Evolutionary conservation across 306 rosid genomes (phyloP).

Genomic region (Vachellia pachyceras): DNA sequence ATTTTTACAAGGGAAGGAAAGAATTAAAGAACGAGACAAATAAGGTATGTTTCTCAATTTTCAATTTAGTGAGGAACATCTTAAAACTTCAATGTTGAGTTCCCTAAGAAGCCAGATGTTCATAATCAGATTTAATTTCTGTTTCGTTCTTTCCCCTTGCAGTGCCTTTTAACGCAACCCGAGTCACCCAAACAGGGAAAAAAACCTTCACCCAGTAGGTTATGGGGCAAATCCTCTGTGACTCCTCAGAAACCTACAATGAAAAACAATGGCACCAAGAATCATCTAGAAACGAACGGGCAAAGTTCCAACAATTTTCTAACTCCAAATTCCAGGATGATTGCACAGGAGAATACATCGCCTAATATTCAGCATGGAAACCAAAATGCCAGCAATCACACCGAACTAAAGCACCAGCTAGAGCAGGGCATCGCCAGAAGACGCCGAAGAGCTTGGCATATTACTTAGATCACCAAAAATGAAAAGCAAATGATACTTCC

Average conservation of each 20-base stretch:
- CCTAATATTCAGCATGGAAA: constrained; percentile 75
- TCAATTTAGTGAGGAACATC: neutral
- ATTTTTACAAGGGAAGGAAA: constrained; percentile 81
- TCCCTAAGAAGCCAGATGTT: neutral
- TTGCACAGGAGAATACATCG: constrained; percentile 68
- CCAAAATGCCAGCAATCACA: constrained; percentile 26
- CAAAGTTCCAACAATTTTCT: constrained; percentile 38
- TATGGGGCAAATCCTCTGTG: constrained; percentile 41
- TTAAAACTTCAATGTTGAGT: no score
- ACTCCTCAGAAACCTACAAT: constrained; percentile 43
- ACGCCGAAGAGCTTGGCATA: constrained; percentile 13
- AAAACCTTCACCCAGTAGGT: constrained; percentile 36
- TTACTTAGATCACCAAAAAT: constrained; percentile 1
- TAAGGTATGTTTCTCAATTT: constrained; percentile 43
- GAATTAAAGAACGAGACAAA: constrained; percentile 50
- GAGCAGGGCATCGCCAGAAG: constrained; percentile 20
- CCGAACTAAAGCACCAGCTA: constrained; percentile 12
- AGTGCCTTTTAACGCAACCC: constrained; percentile 26
- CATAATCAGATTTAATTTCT: neutral
- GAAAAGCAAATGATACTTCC: constrained; percentile 35
- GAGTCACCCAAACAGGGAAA: constrained; percentile 51
- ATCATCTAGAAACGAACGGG: constrained; percentile 42
- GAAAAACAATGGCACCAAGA: constrained; percentile 46
- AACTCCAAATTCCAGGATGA: constrained; percentile 46
- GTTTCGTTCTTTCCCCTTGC: neutral